A percentile compares a stretch with the other conserved stretches of the same genome.
phyloP scores from a whole-genome alignment of 768 basidiomycete species.

The Pulveroboletus sp. region DNA sequence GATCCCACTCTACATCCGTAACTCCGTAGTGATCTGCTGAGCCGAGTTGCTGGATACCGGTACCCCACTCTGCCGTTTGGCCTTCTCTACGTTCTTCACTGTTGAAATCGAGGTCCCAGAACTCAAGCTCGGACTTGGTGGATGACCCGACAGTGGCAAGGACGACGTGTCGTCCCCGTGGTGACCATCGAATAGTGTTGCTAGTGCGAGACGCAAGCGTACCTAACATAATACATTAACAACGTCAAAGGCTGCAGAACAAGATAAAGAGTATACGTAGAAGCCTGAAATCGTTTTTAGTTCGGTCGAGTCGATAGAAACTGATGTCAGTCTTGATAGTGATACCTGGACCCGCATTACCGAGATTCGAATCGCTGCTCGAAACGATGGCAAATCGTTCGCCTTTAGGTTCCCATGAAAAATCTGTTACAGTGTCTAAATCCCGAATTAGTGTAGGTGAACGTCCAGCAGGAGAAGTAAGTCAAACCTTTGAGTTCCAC shows the following conservation, averaged over 20 bases:
- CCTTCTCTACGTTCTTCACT: slow-evolving; percentile 48
- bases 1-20: slow-evolving; percentile 98
- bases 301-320: slow-evolving; percentile 91
- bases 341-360: slow-evolving; percentile 82
- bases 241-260: neutral
- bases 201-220: slow-evolving; percentile 77
- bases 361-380: slow-evolving; percentile 88
- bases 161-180: slow-evolving; percentile 91
- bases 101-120: slow-evolving; percentile 97
- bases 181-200: slow-evolving; percentile 96
- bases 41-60: slow-evolving; percentile 78
- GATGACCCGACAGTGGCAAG: slow-evolving; percentile 94
- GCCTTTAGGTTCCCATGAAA: slow-evolving; percentile 99
- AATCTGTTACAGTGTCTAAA: slow-evolving; percentile 87
- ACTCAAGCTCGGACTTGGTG: slow-evolving; percentile 94
- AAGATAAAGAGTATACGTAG: slow-evolving; percentile 56
- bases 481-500: slow-evolving; percentile 90
- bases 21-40: slow-evolving; percentile 94
- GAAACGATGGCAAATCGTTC: slow-evolving; percentile 95
- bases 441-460: slow-evolving; percentile 8
- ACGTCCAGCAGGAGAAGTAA: neutral
- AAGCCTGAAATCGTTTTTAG: slow-evolving; percentile 90
- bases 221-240: slow-evolving; percentile 39
- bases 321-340: slow-evolving; percentile 95
- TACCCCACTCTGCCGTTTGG: slow-evolving; percentile 69